Conservation (phyloP, 2,329 filamentous ascomycete genomes). For the Diatrype stigma region DNA sequence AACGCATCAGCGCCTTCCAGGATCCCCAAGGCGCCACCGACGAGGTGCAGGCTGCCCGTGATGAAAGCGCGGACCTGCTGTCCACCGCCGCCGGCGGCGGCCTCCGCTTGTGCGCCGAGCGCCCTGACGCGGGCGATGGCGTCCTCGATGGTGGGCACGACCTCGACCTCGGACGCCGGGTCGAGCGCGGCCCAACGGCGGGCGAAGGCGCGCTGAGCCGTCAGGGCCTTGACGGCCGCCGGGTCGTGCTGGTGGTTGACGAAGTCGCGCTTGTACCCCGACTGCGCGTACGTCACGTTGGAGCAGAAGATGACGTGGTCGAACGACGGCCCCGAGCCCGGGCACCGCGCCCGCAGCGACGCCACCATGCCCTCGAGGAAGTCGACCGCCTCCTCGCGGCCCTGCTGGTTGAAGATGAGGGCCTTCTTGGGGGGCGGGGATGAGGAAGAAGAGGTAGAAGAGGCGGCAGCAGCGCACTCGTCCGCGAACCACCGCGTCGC, state of each 20-base stretch:
- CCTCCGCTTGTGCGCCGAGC: slow-evolving; percentile 25
- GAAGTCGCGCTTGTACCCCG: slow-evolving; percentile 53
- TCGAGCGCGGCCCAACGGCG: slow-evolving; percentile 47
- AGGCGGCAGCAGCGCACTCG: slow-evolving; percentile 29
- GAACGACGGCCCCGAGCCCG: slow-evolving; percentile 53
- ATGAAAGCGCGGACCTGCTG: slow-evolving; percentile 46
- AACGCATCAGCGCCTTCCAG: slow-evolving; percentile 43
- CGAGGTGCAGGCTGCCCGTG: slow-evolving; percentile 61
- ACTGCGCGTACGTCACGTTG: slow-evolving; percentile 57
- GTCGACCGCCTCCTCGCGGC: slow-evolving; percentile 47
- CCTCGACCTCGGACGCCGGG: slow-evolving; percentile 39
- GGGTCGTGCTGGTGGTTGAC: slow-evolving; percentile 53
- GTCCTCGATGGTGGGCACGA: slow-evolving; percentile 51
- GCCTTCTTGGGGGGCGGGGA: slow-evolving; percentile 32
- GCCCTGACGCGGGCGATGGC: slow-evolving; percentile 45
- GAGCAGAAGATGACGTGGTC: slow-evolving; percentile 78
- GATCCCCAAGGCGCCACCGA: slow-evolving; percentile 50
- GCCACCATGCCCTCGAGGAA: slow-evolving; percentile 47
- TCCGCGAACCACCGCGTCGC: slow-evolving; percentile 77
- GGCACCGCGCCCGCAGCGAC: slow-evolving; percentile 27
- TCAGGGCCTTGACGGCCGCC: slow-evolving; percentile 46
- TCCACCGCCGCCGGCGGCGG: no score
- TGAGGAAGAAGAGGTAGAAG: no score
- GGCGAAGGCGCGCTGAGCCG: slow-evolving; percentile 49
- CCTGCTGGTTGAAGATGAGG: slow-evolving; percentile 88